Conservation (phyloP, 371 early-diverging fungal species). For the Mucor indicus region DNA sequence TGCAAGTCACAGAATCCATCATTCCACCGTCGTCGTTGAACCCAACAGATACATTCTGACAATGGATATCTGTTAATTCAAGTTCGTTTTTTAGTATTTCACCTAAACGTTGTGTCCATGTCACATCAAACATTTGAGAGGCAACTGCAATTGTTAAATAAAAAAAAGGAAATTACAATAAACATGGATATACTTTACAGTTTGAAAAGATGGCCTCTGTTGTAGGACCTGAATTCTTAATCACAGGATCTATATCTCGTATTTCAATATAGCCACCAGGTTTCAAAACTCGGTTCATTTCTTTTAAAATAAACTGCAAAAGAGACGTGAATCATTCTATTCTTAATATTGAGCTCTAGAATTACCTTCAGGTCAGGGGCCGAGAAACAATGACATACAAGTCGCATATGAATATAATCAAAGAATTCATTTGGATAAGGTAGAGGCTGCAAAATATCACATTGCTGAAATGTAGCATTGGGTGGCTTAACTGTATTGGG, state of each 20-base stretch:
- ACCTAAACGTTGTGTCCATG: constrained; percentile 24
- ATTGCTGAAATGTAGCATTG: constrained; percentile 46
- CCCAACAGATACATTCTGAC: constrained; percentile 22
- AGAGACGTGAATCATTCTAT: constrained; percentile 3
- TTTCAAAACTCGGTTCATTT: constrained; percentile 42
- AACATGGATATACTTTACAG: constrained; percentile 1
- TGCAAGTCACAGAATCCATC: constrained; percentile 3
- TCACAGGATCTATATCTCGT: constrained; percentile 52
- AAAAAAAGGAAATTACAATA: too few species aligned
- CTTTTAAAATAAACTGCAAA: constrained; percentile 17
- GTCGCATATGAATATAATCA: constrained; percentile 55
- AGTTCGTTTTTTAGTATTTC: constrained; percentile 15
- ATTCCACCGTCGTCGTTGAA: constrained; percentile 19
- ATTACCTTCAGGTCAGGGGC: constrained; percentile 28
- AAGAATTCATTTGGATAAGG: constrained; percentile 53
- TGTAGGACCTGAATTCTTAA: constrained; percentile 50
- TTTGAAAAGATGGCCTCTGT: constrained; percentile 23
- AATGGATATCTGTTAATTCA: constrained; percentile 33
- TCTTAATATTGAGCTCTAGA: background rate
- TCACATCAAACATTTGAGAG: constrained; percentile 20
- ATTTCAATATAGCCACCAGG: constrained; percentile 57
- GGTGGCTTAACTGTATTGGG: constrained; percentile 50
- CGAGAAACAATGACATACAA: constrained; percentile 37
- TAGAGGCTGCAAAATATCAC: constrained; percentile 42
- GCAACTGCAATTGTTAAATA: constrained; percentile 1